phyloP scores from a whole-genome alignment of 192 early-diverging fungal species.

The Umbelopsis ramanniana region DNA sequence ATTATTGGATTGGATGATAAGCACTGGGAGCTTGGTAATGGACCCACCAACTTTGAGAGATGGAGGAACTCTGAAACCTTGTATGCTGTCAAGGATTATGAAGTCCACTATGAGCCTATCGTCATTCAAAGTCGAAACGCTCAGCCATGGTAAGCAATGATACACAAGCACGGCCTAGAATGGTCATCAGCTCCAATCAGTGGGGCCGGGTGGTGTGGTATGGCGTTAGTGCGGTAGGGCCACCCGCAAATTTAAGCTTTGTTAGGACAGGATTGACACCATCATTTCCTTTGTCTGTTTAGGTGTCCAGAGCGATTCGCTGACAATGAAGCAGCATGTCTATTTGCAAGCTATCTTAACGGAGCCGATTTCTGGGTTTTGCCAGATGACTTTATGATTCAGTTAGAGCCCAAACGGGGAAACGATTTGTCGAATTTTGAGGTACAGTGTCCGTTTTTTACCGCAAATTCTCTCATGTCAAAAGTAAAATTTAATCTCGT shows the following conservation, averaged over 20 bases:
- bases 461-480: too few species aligned
- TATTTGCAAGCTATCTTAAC: slow-evolving; percentile 53
- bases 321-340: slow-evolving; percentile 58
- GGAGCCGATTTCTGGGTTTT: slow-evolving; percentile 62
- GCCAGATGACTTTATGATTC: slow-evolving; percentile 52
- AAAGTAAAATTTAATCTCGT: too few species aligned
- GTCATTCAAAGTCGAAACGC: slow-evolving; percentile 53
- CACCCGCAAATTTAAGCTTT: too few species aligned
- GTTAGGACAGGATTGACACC: too few species aligned
- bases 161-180: background rate
- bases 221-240: too few species aligned
- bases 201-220: too few species aligned
- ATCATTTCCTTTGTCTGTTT: background rate
- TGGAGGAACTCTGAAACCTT: slow-evolving; percentile 47
- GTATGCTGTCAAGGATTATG: slow-evolving; percentile 56
- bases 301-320: slow-evolving; percentile 64
- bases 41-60: slow-evolving; percentile 50
- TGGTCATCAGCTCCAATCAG: too few species aligned
- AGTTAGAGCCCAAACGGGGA: slow-evolving; percentile 26
- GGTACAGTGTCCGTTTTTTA: slow-evolving; percentile 28
- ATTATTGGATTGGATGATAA: slow-evolving; percentile 50
- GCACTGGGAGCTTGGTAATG: slow-evolving; percentile 56
- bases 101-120: slow-evolving; percentile 61
- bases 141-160: slow-evolving; percentile 42
- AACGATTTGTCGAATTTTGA: slow-evolving; percentile 45